A percentile compares a stretch with the other conserved stretches of the same genome.
phyloP scores from a whole-genome alignment of 345 rosid genomes.

The Lepidium aucheri region DNA sequence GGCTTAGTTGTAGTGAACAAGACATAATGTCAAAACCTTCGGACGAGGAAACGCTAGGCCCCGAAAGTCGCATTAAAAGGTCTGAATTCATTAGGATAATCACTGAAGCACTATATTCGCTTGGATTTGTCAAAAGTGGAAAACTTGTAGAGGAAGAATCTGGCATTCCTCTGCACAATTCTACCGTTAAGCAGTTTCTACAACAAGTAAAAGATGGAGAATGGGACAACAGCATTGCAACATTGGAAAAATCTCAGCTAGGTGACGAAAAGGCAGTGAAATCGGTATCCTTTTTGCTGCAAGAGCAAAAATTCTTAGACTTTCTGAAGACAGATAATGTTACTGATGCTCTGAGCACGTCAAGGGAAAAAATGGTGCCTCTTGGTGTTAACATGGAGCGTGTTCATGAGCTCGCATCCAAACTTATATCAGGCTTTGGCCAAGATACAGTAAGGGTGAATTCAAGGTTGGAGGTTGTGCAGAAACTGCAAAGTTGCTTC shows the following conservation, averaged over 20 bases:
- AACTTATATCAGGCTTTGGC: conserved; percentile 18
- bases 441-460: conserved; percentile 5
- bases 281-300: conserved; percentile 24
- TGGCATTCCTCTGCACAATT: conserved; percentile 30
- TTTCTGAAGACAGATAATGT: conserved; percentile 18
- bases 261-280: conserved; percentile 28
- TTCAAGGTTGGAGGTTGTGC: conserved; percentile 17
- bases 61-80: conserved; percentile 36
- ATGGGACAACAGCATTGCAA: conserved; percentile 44
- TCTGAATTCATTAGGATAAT: conserved; percentile 46
- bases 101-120: conserved; percentile 44
- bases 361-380: conserved; percentile 43
- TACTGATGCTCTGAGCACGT: conserved; percentile 30
- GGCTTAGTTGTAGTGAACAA: neutral
- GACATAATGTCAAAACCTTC: conserved; percentile 20
- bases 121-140: conserved; percentile 37
- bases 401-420: conserved; percentile 36
- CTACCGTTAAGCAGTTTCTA: conserved; percentile 29
- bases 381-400: conserved; percentile 28
- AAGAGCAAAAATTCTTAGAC: conserved; percentile 50
- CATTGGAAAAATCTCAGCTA: conserved; percentile 27
- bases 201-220: conserved; percentile 33
- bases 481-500: conserved; percentile 39
- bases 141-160: conserved; percentile 43
- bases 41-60: conserved; percentile 23